Evolutionary conservation across 2,329 filamentous ascomycete species (phyloP).

Genomic region (Aureobasidium sp.): DNA sequence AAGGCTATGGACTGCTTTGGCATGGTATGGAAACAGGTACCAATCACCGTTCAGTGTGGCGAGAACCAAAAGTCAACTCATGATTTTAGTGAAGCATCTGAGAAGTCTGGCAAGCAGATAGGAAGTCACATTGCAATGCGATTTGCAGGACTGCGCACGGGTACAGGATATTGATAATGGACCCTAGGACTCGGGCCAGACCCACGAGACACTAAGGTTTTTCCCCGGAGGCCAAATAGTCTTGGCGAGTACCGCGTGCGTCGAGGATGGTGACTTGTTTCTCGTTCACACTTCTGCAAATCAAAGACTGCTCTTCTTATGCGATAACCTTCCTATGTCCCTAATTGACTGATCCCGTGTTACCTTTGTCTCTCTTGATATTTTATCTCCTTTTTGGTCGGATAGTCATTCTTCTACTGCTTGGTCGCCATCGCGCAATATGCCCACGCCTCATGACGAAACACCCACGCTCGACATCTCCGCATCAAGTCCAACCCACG

Average conservation of each 20-base stretch:
- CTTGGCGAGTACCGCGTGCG: neutral
- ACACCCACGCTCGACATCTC: slow-evolving; percentile 13
- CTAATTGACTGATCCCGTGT: slow-evolving; percentile 1
- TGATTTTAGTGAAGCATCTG: neutral
- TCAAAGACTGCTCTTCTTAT: neutral
- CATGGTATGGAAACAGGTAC: neutral
- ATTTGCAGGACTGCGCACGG: neutral
- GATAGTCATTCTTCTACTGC: neutral
- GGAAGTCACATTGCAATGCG: neutral
- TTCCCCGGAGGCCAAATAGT: neutral
- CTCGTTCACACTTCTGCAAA: neutral
- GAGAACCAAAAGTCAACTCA: neutral
- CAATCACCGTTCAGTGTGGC: neutral
- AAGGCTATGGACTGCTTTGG: neutral
- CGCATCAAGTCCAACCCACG: slow-evolving; percentile 15
- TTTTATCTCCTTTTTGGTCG: neutral
- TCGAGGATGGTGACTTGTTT: slow-evolving; percentile 4
- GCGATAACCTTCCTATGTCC: slow-evolving; percentile 7
- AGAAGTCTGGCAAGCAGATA: neutral
- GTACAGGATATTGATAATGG: neutral
- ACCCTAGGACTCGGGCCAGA: neutral
- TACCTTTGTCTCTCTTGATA: neutral
- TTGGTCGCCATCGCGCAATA: neutral
- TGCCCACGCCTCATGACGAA: slow-evolving; percentile 17
- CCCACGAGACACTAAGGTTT: neutral